Base-by-base conservation (phyloP, 176 grass and related monocot species). In the Melocanna baccifera region DNA sequence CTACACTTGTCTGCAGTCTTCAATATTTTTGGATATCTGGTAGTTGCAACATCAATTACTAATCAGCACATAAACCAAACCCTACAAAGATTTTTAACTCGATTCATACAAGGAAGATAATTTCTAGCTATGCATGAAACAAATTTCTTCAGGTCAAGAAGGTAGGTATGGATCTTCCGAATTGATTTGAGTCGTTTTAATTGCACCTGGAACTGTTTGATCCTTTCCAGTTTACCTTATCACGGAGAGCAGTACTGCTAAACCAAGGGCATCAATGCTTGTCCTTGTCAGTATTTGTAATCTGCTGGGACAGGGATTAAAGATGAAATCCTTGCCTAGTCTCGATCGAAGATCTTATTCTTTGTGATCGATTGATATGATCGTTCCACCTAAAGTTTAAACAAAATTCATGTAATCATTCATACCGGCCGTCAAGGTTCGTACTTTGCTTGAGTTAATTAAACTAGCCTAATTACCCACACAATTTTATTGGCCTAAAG, bases 41-140 rank as follows among this genome's bases (percentile, higher is more conserved):
- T 85, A 5, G 76, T 89, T 89, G 76, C 67, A 61, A 67, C 83
- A 71, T 82, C 84, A 86, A 72, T 77, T 77, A 52, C 53, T 51
- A 45, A 40, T 65, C 70, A 12, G 20, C 13, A 63, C 26, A 57
- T 55, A 30, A 81, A 41, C 48, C 57, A 83, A 68, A 79, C n/a
- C 22, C 28, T 67, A 83, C 58, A 62, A 73, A 28, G 37, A 22
- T 45, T 32, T 42, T 26, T 67, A 61, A 39, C 47, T 40, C n/a
- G 51, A 70, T 62, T 4, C 72, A 76, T 82, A 42, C 72, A 70
- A 74, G 71, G 63, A 83, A 62, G 26, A 62, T 15, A 25, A 25
- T 37, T 87, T 51, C 22, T 20, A 39, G 37, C 25, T 79, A 79
- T 74, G 75, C 73, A 86, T 83, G 46, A 64, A 81, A 82, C 55